Percentiles rank a stretch among this genome's conserved stretches.
Evolutionary conservation across 805 yeast species (phyloP).

Genomic region (Wickerhamomyces strasburgensis): DNA sequence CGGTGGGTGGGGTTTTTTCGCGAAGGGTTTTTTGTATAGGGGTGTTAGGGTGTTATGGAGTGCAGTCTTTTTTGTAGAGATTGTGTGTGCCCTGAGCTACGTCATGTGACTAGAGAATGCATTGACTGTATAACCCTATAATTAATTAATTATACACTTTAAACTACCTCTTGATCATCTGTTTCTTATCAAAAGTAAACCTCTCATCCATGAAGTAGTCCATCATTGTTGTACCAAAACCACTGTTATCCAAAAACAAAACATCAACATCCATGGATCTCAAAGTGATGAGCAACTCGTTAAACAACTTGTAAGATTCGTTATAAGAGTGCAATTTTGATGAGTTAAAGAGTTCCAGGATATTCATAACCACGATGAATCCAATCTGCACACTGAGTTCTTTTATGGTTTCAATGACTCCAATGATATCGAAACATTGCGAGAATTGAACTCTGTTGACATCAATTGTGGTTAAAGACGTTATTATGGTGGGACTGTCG

Average conservation of each 20-base stretch:
- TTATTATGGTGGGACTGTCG: too few relatives aligned
- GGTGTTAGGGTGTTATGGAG: slow-evolving; percentile 2
- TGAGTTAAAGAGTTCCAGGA: too few relatives aligned
- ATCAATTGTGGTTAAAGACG: too few relatives aligned
- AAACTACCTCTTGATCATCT: not conserved
- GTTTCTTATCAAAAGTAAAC: not conserved
- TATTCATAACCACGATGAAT: too few relatives aligned
- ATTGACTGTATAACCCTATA: not conserved
- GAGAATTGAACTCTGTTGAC: slow-evolving; percentile 3
- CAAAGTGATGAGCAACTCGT: slow-evolving; percentile 4
- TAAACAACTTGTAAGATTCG: slow-evolving; percentile 4
- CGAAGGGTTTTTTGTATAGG: too few relatives aligned
- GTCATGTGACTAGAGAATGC: not conserved
- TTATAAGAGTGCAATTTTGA: too few relatives aligned
- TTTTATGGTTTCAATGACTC: slow-evolving; percentile 2
- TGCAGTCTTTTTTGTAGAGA: too few relatives aligned
- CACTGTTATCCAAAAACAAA: slow-evolving; percentile 6
- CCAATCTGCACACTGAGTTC: too few relatives aligned
- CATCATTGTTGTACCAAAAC: too few relatives aligned
- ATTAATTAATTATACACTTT: not conserved
- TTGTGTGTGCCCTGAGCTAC: not conserved
- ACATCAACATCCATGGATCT: slow-evolving; percentile 3
- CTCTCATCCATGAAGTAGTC: slow-evolving; percentile 11
- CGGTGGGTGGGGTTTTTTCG: too few relatives aligned
- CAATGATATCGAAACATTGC: slow-evolving; percentile 11